Evolutionary conservation across 805 yeast species (phyloP), one percentile per base, ranked within the genome.

Genomic region (Myxozyma neotropica): DNA sequence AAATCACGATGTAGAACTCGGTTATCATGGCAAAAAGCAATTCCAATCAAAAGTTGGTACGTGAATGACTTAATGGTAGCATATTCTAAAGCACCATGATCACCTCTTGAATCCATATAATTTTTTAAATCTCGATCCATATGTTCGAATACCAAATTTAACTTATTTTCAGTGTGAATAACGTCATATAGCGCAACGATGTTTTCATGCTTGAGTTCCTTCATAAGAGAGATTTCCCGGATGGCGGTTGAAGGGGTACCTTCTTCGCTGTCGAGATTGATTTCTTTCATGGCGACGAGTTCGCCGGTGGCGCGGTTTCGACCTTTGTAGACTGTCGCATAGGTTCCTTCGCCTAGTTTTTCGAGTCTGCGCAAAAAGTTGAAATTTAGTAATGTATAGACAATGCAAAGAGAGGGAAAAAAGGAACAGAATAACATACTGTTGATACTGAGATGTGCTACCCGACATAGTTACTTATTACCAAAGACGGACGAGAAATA

Each of bases 181-280:
- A 93, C 97, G 73, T 93, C 99, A 75, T 91, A 90, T 51, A 93
- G 77, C n/a, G 96, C 85, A 47, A 93, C 95, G 64, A 93, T 91
- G 73, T 94, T 94, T 67, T 89, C 96, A 73, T 93, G 96, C 72
- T 89, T 89, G 60, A 93, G 80, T 74, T 93, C 99, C 75, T 93
- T 93, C 90, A 93, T 87, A 58, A 93, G 78, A 4, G 98, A 93
- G 63, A 93, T 93, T 75, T 93, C 99, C 65, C 99, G 82, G 69
- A 93, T 93, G 2, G 99, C 99, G 0, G 99, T 94, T 3, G 97
- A 90, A 6, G 99, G 99, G 1, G 98, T 95, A 39, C 99, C 99
- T 76, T 94, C 97, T 72, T 94, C 99, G 53, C 95, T 86, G 72
- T 94, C 99, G 62, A 93, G 79, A 69, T 88, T 88, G 75, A 94